Evolutionary conservation across 2,329 filamentous ascomycete genomes (phyloP).

Genomic region (Penicillium sp.): DNA sequence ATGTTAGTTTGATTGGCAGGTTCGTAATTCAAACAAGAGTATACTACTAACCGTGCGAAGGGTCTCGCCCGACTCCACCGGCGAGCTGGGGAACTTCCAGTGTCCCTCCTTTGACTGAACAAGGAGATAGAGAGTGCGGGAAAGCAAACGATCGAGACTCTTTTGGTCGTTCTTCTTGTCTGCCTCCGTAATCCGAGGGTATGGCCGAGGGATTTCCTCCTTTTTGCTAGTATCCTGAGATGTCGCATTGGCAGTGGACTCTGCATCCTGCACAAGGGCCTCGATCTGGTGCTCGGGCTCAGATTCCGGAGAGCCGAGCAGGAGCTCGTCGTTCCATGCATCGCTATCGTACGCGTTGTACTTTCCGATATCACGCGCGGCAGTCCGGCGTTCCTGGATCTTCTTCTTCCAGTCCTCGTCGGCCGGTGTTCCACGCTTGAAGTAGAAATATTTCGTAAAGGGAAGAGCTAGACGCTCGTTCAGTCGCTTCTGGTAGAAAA

Average conservation of each 20-base stretch:
- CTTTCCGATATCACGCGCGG: conserved; percentile 78
- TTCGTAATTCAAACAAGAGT: background rate
- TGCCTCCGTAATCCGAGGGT: conserved; percentile 71
- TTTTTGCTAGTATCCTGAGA: conserved; percentile 51
- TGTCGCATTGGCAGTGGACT: conserved; percentile 47
- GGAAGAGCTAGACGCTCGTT: conserved; percentile 88
- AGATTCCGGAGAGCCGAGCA: conserved; percentile 69
- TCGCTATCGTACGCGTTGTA: conserved; percentile 73
- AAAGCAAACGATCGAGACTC: conserved; percentile 76
- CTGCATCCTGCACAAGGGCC: conserved; percentile 71
- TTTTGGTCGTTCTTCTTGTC: conserved; percentile 71
- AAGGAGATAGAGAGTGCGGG: conserved; percentile 81
- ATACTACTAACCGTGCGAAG: conserved; percentile 72
- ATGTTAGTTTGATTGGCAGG: conserved; percentile 8
- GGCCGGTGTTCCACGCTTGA: conserved; percentile 81
- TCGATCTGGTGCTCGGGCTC: conserved; percentile 65
- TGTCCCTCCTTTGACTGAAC: conserved; percentile 67
- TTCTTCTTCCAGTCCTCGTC: conserved; percentile 91
- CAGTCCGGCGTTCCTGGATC: conserved; percentile 70
- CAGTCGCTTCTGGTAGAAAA: conserved; percentile 94
- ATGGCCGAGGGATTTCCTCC: conserved; percentile 68
- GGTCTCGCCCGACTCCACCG: conserved; percentile 68
- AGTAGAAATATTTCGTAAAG: conserved; percentile 91
- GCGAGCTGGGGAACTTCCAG: conserved; percentile 81
- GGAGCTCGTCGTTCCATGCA: conserved; percentile 89